These are phyloP conservation scores for Ilyonectria destructans DNA, from an alignment of 2,329 filamentous ascomycete species.

Conservation along the genomic window DNA sequence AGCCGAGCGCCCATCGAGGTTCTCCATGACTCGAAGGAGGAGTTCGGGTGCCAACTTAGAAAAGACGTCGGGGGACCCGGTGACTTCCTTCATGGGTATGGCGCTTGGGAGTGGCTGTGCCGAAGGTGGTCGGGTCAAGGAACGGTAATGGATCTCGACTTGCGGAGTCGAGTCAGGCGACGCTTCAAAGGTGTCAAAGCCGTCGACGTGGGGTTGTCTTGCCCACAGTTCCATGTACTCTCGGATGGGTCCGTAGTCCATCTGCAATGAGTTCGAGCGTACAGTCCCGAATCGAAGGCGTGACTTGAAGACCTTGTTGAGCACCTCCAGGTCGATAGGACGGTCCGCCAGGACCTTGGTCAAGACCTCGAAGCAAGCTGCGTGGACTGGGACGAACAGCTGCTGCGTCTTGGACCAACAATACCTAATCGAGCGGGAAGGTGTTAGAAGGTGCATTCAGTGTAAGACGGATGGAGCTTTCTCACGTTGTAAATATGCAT, in stretches of 20 bases:
- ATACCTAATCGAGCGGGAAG: neutral
- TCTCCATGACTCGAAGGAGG: conserved; percentile 5
- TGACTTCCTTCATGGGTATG: neutral
- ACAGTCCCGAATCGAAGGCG: too few relatives aligned
- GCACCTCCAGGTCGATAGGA: neutral
- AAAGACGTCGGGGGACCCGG: neutral
- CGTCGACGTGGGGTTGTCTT: neutral
- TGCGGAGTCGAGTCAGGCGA: neutral
- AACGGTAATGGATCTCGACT: conserved; percentile 1
- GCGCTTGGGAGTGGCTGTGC: neutral
- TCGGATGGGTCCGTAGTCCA: neutral
- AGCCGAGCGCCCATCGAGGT: neutral
- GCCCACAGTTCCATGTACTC: neutral
- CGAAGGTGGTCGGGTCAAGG: neutral
- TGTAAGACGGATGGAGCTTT: neutral
- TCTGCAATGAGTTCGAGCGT: neutral
- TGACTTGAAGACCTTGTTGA: neutral
- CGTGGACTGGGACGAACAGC: neutral
- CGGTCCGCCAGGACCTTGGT: neutral
- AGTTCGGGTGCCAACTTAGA: neutral
- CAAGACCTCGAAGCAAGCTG: neutral
- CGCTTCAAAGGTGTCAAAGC: neutral
- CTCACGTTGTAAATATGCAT: neutral
- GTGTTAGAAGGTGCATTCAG: neutral
- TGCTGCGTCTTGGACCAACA: neutral